Evolutionary conservation across 805 yeast genomes (phyloP).

Genomic region (Grigorovia yakushimaensis): DNA sequence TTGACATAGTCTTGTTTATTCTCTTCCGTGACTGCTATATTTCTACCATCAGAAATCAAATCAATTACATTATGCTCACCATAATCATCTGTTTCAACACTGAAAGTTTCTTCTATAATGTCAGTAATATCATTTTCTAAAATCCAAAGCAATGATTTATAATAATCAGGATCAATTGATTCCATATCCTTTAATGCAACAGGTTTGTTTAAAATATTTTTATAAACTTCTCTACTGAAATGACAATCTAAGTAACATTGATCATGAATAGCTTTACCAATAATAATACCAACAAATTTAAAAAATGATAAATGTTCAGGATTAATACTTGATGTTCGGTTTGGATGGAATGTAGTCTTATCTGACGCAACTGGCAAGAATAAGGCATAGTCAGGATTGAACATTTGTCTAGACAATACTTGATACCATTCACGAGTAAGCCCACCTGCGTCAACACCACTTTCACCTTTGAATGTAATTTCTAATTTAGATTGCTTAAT

Average conservation of each 20-base stretch:
- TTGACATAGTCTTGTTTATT: slow-evolving; percentile 86
- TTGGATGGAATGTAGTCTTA: slow-evolving; percentile 90
- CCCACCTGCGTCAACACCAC: slow-evolving; percentile 98
- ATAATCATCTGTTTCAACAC: slow-evolving; percentile 86
- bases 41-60: slow-evolving; percentile 69
- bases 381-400: slow-evolving; percentile 88
- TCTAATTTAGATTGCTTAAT: slow-evolving; percentile 65
- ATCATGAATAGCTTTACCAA: slow-evolving; percentile 91
- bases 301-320: slow-evolving; percentile 90
- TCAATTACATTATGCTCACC: slow-evolving; percentile 84
- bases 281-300: slow-evolving; percentile 86
- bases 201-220: slow-evolving; percentile 65
- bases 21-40: slow-evolving; percentile 79
- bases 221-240: slow-evolving; percentile 90
- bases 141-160: slow-evolving; percentile 91
- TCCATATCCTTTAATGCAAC: slow-evolving; percentile 92
- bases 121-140: slow-evolving; percentile 94
- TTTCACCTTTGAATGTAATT: slow-evolving; percentile 82
- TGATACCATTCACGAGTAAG: slow-evolving; percentile 97
- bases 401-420: slow-evolving; percentile 86
- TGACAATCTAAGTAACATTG: slow-evolving; percentile 83
- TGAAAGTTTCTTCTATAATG: slow-evolving; percentile 86
- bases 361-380: slow-evolving; percentile 88
- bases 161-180: slow-evolving; percentile 82
- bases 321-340: slow-evolving; percentile 81